Evolutionary conservation across 768 basidiomycete genomes (phyloP).

Genomic region (Mycena polygramma): DNA sequence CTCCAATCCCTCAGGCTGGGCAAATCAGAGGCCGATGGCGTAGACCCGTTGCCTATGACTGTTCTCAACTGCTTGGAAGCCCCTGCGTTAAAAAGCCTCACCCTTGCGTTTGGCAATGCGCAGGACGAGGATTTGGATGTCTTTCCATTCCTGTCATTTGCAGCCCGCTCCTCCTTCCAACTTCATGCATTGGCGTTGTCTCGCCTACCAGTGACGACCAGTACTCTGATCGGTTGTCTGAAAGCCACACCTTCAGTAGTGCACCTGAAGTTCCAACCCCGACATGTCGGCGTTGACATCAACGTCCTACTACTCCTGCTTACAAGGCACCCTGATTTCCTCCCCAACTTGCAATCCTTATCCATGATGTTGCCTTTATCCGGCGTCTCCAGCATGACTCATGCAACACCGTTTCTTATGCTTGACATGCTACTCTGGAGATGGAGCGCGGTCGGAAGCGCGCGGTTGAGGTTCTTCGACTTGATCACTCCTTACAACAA

Average conservation of each 20-base stretch:
- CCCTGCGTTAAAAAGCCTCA: slow-evolving; percentile 16
- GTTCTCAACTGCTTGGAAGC: slow-evolving; percentile 9
- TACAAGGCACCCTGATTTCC: not conserved
- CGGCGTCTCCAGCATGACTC: not conserved
- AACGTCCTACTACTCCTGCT: not conserved
- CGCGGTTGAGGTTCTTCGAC: slow-evolving; percentile 1
- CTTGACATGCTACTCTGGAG: slow-evolving; percentile 1
- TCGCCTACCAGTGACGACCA: not conserved
- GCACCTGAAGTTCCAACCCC: not conserved
- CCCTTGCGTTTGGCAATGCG: not conserved
- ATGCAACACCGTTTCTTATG: not conserved
- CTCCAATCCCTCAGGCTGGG: not conserved
- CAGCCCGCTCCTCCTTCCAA: slow-evolving; percentile 14
- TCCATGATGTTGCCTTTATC: not conserved
- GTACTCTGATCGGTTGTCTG: not conserved
- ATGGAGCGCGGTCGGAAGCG: not conserved
- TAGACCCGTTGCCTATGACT: not conserved
- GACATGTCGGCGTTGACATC: not conserved
- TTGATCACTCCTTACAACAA: not conserved
- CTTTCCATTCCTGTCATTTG: slow-evolving; percentile 7
- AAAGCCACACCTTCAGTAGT: slow-evolving; percentile 1
- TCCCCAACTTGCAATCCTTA: slow-evolving; percentile 9
- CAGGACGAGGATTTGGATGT: not conserved
- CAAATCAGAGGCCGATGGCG: too few species aligned
- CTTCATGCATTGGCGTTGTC: not conserved